Conservation (phyloP, 345 rosid genomes). For the Brassica nigra region DNA sequence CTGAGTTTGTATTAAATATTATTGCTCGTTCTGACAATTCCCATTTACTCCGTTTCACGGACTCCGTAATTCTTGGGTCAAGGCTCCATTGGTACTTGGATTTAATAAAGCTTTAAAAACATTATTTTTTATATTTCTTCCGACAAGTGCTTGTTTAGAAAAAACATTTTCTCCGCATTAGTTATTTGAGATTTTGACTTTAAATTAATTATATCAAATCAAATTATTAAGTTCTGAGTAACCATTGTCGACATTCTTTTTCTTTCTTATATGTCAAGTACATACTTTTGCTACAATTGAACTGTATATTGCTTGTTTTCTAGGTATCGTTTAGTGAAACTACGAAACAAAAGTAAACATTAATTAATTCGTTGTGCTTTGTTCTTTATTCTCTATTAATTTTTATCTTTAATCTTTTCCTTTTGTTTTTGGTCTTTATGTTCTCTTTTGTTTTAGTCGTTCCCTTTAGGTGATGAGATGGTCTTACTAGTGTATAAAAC, state of each 20-base stretch:
- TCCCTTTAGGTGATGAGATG: conserved; percentile 28
- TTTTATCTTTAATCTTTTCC: conserved; percentile 21
- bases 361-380: conserved; percentile 23
- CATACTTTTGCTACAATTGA: conserved; percentile 4
- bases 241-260: not conserved
- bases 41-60: conserved; percentile 38
- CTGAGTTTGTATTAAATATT: conserved; percentile 11
- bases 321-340: conserved; percentile 5
- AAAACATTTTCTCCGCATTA: conserved; percentile 14
- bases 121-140: conserved; percentile 11
- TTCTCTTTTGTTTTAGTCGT: conserved; percentile 30
- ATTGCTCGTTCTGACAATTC: conserved; percentile 14
- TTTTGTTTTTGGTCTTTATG: conserved; percentile 15
- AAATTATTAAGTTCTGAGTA: not conserved
- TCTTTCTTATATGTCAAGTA: not conserved
- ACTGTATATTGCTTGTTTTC: conserved; percentile 7
- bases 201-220: not conserved
- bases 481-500: not conserved
- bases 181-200: conserved; percentile 24
- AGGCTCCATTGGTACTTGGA: conserved; percentile 35
- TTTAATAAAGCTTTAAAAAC: not conserved
- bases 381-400: conserved; percentile 37
- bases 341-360: conserved; percentile 19
- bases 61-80: conserved; percentile 46
- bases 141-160: conserved; percentile 12